Evolutionary conservation across 1,139 yeast genomes (phyloP).

Genomic region (Geotrichum reessii): DNA sequence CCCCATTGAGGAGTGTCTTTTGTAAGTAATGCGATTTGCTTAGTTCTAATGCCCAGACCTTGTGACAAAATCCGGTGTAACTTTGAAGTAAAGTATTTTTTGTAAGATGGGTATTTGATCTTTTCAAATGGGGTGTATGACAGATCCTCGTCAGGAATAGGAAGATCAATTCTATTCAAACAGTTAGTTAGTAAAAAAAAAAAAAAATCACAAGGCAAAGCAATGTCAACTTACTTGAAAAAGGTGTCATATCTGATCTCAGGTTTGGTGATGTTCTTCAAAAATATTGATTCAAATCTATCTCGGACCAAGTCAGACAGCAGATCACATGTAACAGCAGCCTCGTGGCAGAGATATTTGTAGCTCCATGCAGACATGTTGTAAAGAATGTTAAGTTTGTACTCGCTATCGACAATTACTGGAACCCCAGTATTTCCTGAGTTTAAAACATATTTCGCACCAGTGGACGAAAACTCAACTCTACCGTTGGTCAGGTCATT

Average conservation of each 20-base stretch:
- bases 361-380: slow-evolving; percentile 73
- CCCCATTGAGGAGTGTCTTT: slow-evolving; percentile 35
- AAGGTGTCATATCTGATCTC: slow-evolving; percentile 62
- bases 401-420: slow-evolving; percentile 58
- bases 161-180: slow-evolving; percentile 20
- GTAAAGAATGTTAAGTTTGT: slow-evolving; percentile 72
- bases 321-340: slow-evolving; percentile 59
- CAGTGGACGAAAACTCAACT: slow-evolving; percentile 19
- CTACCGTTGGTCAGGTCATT: slow-evolving; percentile 52
- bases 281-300: slow-evolving; percentile 78
- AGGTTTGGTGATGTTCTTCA: slow-evolving; percentile 52
- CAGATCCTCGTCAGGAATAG: slow-evolving; percentile 25
- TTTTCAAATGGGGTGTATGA: slow-evolving; percentile 67
- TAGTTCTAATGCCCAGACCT: slow-evolving; percentile 65
- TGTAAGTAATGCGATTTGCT: slow-evolving; percentile 16
- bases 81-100: slow-evolving; percentile 57
- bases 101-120: slow-evolving; percentile 65
- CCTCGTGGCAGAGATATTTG: slow-evolving; percentile 54
- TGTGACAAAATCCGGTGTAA: slow-evolving; percentile 52
- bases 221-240: slow-evolving; percentile 30
- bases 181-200: background rate
- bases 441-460: slow-evolving; percentile 18
- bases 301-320: slow-evolving; percentile 77
- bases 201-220: background rate
- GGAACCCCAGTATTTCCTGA: slow-evolving; percentile 18